Base-by-base conservation (phyloP, 2,329 filamentous ascomycete genomes). In the Pseudogymnoascus sp. region DNA sequence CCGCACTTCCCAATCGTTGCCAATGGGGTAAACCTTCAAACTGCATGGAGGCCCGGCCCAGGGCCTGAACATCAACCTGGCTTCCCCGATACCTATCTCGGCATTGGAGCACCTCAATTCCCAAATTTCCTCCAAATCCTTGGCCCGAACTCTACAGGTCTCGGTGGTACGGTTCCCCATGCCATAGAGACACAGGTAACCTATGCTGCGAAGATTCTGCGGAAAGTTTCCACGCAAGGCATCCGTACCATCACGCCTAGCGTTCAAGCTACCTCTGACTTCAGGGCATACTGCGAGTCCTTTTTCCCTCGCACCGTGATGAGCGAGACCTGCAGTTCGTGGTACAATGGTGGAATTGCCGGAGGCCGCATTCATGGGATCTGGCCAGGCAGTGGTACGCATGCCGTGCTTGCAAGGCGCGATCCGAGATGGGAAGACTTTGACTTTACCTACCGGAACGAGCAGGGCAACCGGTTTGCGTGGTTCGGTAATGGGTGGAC, bases 401-500 rank as follows among this genome's bases (percentile, higher is more conserved):
- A 87, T 64, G 74, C 84, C 33, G 84, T 84, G 0, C 77, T 81
- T 11, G 76, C 85, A 5, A 75, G 83, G 17, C 74, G 69, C 11
- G 77, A 80, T 31, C 80, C 80, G 1, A 70, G 81, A 5, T 84
- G 80, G 79, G 81, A 84, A 66, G 81, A 84, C 63, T 84, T 75
- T 71, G 78, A 81, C 61, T 84, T 80, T 44, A 59, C 35, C 5
- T 63, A 63, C 39, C 13, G 37, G 4, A 41, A 24, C 17, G 29
- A 47, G 7, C 35, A 24, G 4, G 60, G 60, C 3, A 63, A 63
- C 33, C 71, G 82, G 11, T 84, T 86, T 63, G 73, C 78, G 1
- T 89, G 47, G 39, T 41, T 88, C 66, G 87, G 87, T 0, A 87
- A 85, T 66, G 87, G 87, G 0, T 83, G 80, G 72, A 87, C 84